These are phyloP conservation scores for Beauveria sp. DNA, from an alignment of 2,329 filamentous ascomycete species.

Conservation along the genomic window DNA sequence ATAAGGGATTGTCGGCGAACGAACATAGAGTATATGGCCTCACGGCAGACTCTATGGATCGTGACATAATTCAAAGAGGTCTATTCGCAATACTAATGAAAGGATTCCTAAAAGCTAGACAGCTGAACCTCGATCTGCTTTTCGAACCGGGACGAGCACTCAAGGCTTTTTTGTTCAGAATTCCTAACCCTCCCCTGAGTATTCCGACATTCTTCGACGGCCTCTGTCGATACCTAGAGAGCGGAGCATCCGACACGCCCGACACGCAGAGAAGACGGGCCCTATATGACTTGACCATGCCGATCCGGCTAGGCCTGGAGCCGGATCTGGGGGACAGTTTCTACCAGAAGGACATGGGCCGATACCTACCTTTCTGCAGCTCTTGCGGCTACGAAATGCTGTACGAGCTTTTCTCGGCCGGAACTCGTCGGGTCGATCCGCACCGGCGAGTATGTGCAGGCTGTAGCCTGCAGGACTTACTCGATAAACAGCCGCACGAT, in stretches of 20 bases:
- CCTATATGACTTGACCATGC: constrained; percentile 26
- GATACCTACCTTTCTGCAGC: constrained; percentile 21
- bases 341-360: constrained; percentile 19
- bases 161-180: constrained; percentile 19
- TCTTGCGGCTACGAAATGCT: constrained; percentile 28
- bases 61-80: constrained; percentile 25
- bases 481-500: constrained; percentile 26
- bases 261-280: constrained; percentile 14
- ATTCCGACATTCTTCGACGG: constrained; percentile 26
- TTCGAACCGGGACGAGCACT: constrained; percentile 25
- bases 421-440: constrained; percentile 1
- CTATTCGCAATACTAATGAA: constrained; percentile 26
- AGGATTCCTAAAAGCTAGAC: constrained; percentile 25
- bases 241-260: neutral
- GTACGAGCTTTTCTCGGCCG: constrained; percentile 22
- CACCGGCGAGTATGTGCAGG: constrained; percentile 21
- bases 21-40: constrained; percentile 21
- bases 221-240: constrained; percentile 22
- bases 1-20: constrained; percentile 20
- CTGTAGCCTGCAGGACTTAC: constrained; percentile 20
- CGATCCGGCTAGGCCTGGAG: constrained; percentile 22
- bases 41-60: constrained; percentile 18
- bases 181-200: constrained; percentile 23
- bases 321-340: constrained; percentile 14
- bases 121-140: constrained; percentile 22